A percentile compares a stretch with the other conserved stretches of the same genome.
Evolutionary conservation across 2,329 filamentous ascomycete genomes (phyloP).

Genomic region (Pseudocercospora cruenta): DNA sequence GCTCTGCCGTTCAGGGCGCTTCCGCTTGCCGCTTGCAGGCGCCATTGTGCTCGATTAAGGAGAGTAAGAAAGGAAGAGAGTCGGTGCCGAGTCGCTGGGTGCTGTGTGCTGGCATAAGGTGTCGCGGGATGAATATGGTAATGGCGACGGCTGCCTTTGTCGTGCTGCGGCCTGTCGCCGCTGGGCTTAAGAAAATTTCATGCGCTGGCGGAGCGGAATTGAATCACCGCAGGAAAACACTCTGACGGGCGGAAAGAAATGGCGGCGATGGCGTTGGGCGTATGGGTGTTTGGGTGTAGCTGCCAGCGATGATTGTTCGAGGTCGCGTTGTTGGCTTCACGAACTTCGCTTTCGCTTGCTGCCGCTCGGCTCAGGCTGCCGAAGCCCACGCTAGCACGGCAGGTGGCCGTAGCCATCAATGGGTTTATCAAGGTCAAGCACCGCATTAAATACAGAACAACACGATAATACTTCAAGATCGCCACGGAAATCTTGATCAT

Average conservation of each 20-base stretch:
- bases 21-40: constrained; percentile 54
- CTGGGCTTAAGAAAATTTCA: not conserved
- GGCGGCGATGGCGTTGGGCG: constrained; percentile 7
- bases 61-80: not conserved
- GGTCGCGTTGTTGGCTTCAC: not conserved
- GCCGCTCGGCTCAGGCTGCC: not conserved
- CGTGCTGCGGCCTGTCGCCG: constrained; percentile 4
- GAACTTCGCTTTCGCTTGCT: constrained; percentile 1
- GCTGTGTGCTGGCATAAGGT: not conserved
- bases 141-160: not conserved
- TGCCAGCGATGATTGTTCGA: constrained; percentile 1
- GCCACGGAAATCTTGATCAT: not conserved
- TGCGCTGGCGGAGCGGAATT: not conserved
- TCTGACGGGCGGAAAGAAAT: not conserved
- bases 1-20: constrained; percentile 53
- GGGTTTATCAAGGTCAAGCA: not conserved
- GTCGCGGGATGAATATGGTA: not conserved
- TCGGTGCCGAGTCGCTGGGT: not conserved
- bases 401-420: not conserved
- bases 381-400: not conserved
- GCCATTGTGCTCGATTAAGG: constrained; percentile 31
- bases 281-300: not conserved
- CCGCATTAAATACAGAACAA: not conserved
- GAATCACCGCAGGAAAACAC: not conserved
- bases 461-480: not conserved